Evolutionary conservation across 495 filamentous ascomycete species (phyloP), one percentile per base, ranked within the genome.

Genomic region (Aspergillus bertholletiae): DNA sequence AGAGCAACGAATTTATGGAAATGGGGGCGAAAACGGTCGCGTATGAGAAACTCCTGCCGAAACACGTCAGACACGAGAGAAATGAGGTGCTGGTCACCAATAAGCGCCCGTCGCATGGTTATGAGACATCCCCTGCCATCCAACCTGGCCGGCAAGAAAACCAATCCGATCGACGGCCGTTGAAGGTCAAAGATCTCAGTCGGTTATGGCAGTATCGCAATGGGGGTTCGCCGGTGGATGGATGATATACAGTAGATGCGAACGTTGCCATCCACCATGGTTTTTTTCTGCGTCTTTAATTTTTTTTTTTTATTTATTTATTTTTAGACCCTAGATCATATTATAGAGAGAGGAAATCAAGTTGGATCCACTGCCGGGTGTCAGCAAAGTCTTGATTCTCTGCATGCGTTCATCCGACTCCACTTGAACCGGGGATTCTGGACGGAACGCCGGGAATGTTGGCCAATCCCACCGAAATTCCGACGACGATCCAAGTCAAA

Each of bases 191-290:
- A 66, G 82, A 89, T 58, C 68, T 89, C 52, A 89, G 87, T 67
- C 76, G 88, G 45, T 61, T 92, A 30, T 92, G 88, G 88, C 64
- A 75, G 65, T 92, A 92, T 64, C 73, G 84, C 43, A 87, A 88
- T 67, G 88, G 88, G 15, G 65, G 70, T 30, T 79, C 72, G n/a
- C 85, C 86, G 12, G 50, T 37, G 30, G 20, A 52, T 20, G 5
- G 20, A 52, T 20, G 5, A 6, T 37, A 3, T 12, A 4, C 8
- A 34, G 15, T 47, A 20, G 20, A 18, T 20, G 24, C 26, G n/a
- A 28, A 26, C 6, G 9, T 21, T 26, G n/a, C 13, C 23, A 26
- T 1, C 26, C 15, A 26, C 9, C 27, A n/a, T 46, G 17, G 3
- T 24, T 23, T 27, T 26, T 46, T 17, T 46, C 21, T 28, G 32